These are phyloP conservation scores for Calcarisporium arbuscula DNA, from an alignment of 2,329 filamentous ascomycete genomes.

Conservation along the genomic window DNA sequence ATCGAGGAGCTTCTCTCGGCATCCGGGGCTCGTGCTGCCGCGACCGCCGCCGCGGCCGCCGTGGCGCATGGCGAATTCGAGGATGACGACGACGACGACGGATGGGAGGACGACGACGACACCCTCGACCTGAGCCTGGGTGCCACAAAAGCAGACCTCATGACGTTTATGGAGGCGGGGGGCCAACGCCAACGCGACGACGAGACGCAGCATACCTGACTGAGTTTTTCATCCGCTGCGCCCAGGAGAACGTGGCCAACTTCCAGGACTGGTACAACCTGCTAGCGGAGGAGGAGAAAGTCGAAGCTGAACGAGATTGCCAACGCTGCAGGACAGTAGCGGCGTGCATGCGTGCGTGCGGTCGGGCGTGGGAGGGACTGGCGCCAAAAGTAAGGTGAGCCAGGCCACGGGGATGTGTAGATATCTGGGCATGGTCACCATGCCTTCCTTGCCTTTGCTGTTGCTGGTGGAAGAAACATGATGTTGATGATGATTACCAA, in stretches of 20 bases:
- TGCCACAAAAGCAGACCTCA: constrained; percentile 66
- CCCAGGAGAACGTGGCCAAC: constrained; percentile 47
- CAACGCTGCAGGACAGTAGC: constrained; percentile 24
- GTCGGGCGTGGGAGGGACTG: too few species aligned
- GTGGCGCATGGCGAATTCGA: constrained; percentile 53
- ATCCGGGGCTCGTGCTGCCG: constrained; percentile 55
- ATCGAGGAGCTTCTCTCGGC: constrained; percentile 86
- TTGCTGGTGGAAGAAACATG: not conserved
- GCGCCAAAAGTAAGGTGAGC: too few species aligned
- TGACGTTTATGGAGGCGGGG: constrained; percentile 63
- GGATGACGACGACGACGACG: constrained; percentile 67
- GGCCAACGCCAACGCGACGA: constrained; percentile 68
- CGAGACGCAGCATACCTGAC: constrained; percentile 81
- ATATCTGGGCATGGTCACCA: too few species aligned
- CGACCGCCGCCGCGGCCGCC: constrained; percentile 57
- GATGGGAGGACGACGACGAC: constrained; percentile 83
- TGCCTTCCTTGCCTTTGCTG: too few species aligned
- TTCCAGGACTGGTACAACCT: constrained; percentile 53
- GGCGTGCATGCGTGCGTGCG: too few species aligned
- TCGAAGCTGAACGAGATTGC: constrained; percentile 50
- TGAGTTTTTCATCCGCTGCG: constrained; percentile 67
- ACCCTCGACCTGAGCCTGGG: constrained; percentile 69
- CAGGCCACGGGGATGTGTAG: too few species aligned
- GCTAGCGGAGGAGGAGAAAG: constrained; percentile 49
- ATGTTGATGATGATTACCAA: not conserved